phyloP scores from a whole-genome alignment of 2,329 filamentous ascomycete genomes.

The Mariannaea elegans region DNA sequence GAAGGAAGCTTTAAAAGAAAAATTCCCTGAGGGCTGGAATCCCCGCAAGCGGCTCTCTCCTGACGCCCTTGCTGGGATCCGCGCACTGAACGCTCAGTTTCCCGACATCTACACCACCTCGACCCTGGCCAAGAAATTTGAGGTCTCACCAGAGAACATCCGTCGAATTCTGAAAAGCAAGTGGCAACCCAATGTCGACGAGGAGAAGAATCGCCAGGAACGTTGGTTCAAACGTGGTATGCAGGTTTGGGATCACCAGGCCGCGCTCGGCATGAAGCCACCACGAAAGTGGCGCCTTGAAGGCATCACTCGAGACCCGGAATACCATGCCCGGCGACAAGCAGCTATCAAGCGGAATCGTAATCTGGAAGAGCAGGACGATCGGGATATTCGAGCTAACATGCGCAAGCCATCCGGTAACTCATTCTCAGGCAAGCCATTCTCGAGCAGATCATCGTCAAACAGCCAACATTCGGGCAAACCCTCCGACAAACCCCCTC shows the following conservation, averaged over 20 bases:
- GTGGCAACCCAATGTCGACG: constrained; percentile 70
- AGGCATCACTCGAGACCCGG: constrained; percentile 57
- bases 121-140: constrained; percentile 79
- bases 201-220: constrained; percentile 65
- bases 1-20: constrained; percentile 77
- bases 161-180: constrained; percentile 85
- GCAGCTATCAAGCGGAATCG: constrained; percentile 39
- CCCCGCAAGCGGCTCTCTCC: constrained; percentile 90
- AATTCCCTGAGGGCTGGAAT: constrained; percentile 84
- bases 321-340: constrained; percentile 49
- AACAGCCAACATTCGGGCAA: background rate
- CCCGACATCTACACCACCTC: constrained; percentile 80
- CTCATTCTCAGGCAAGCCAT: background rate
- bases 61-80: constrained; percentile 89
- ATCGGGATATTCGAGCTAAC: constrained; percentile 29
- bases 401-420: background rate
- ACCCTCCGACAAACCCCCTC: background rate
- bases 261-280: constrained; percentile 69
- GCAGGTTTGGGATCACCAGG: constrained; percentile 66
- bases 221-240: constrained; percentile 71
- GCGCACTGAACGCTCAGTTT: constrained; percentile 80
- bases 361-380: constrained; percentile 43
- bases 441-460: background rate
- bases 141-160: constrained; percentile 87
- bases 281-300: constrained; percentile 67